These are phyloP conservation scores for Aspergillus sp. DNA, from an alignment of 2,329 filamentous ascomycete genomes.

Conservation along the genomic window DNA sequence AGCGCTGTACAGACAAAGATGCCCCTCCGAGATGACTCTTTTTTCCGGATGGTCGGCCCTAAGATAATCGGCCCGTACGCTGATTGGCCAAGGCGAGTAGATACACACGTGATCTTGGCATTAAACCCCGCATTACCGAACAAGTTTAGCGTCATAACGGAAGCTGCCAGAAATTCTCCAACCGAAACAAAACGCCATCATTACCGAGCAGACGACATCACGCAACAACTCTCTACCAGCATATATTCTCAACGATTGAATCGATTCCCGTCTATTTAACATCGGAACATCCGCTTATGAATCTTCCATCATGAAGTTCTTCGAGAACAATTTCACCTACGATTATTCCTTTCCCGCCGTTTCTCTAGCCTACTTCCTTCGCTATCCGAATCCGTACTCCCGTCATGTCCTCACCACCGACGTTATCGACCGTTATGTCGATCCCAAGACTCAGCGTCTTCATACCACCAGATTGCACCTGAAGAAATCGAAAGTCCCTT, in stretches of 20 bases:
- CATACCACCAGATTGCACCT: constrained; percentile 57
- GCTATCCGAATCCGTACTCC: constrained; percentile 61
- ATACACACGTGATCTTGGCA: constrained; percentile 8
- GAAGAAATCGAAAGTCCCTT: constrained; percentile 57
- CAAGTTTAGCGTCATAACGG: constrained; percentile 9
- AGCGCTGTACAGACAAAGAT: too few species aligned
- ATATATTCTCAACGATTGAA: background rate
- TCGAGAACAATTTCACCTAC: constrained; percentile 53
- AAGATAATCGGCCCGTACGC: background rate
- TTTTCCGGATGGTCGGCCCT: background rate
- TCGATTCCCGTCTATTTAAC: background rate
- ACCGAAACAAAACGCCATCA: constrained; percentile 6
- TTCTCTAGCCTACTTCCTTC: constrained; percentile 61
- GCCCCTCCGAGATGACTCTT: background rate
- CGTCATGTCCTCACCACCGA: constrained; percentile 60
- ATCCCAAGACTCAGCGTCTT: constrained; percentile 52
- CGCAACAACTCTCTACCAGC: background rate
- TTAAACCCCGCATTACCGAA: constrained; percentile 15
- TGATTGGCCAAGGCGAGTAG: background rate
- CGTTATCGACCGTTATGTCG: constrained; percentile 58
- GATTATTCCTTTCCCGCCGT: constrained; percentile 60
- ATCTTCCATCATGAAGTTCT: constrained; percentile 45
- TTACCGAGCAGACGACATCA: constrained; percentile 2
- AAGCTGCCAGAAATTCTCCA: constrained; percentile 17
- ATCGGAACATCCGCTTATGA: constrained; percentile 8